Conservation (phyloP, 768 basidiomycete genomes). For the Mycena crocata region DNA sequence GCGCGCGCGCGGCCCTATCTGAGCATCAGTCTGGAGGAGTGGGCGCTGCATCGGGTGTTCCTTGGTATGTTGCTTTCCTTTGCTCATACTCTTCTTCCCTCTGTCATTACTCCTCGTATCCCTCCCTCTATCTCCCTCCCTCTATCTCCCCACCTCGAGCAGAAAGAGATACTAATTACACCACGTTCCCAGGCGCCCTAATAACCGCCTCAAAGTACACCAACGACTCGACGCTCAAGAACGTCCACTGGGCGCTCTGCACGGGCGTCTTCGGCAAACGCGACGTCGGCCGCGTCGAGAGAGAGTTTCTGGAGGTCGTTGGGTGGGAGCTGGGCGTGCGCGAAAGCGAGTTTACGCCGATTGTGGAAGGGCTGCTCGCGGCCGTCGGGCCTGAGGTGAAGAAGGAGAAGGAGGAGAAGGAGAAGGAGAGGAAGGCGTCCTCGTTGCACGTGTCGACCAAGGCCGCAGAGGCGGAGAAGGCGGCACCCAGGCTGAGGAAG, state of each 20-base stretch:
- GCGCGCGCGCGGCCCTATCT: conserved; percentile 24
- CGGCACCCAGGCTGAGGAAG: not conserved
- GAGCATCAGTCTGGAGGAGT: conserved; percentile 19
- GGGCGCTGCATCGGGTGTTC: conserved; percentile 24
- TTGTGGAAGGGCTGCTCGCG: conserved; percentile 8
- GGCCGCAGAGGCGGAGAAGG: not conserved
- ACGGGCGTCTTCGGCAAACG: conserved; percentile 22
- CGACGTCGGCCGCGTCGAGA: conserved; percentile 19
- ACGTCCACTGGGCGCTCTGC: conserved; percentile 29
- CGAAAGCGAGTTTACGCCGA: conserved; percentile 11
- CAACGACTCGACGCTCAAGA: conserved; percentile 22
- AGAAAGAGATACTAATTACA: no score
- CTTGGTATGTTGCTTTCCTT: no score
- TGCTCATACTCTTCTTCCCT: no score
- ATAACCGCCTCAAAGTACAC: conserved; percentile 26
- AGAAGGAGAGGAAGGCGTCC: no score
- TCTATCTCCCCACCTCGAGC: no score
- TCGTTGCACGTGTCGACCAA: not conserved
- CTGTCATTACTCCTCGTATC: no score
- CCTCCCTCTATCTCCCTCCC: no score
- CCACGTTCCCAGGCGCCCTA: no score
- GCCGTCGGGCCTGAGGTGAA: not conserved
- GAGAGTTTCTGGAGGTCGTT: conserved; percentile 27
- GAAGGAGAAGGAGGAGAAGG: no score
- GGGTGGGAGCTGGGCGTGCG: conserved; percentile 24